Conservation (phyloP, 768 basidiomycete genomes). For the Sarcodon sp. region DNA sequence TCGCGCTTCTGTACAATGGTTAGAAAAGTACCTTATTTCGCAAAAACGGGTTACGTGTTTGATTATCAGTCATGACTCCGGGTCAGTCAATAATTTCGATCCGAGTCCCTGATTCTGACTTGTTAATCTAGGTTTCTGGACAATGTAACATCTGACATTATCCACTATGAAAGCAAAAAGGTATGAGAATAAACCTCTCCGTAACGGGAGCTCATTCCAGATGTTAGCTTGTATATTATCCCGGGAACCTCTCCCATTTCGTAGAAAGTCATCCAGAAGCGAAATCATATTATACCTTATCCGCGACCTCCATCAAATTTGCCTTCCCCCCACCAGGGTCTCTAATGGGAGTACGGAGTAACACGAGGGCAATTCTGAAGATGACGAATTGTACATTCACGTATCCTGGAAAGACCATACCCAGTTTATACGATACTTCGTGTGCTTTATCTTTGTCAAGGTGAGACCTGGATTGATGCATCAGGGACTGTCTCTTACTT, state of each 20-base stretch:
- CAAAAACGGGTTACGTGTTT: conserved; percentile 82
- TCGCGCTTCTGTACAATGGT: conserved; percentile 78
- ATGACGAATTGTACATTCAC: conserved; percentile 86
- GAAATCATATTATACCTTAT: conserved; percentile 92
- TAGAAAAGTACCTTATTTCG: conserved; percentile 75
- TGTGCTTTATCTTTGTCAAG: conserved; percentile 91
- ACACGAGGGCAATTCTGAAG: conserved; percentile 92
- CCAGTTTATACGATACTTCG: conserved; percentile 78
- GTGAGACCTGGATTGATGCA: conserved; percentile 21
- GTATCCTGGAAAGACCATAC: conserved; percentile 73
- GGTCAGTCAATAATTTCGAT: conserved; percentile 32
- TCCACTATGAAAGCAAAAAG: conserved; percentile 95
- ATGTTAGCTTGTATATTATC: conserved; percentile 78
- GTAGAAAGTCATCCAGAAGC: conserved; percentile 87
- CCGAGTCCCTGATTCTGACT: neutral
- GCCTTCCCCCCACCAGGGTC: conserved; percentile 92
- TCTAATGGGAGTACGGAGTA: conserved; percentile 93
- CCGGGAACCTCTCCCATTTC: conserved; percentile 83
- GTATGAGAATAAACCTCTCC: conserved; percentile 18
- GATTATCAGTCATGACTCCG: conserved; percentile 94
- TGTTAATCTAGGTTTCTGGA: conserved; percentile 63
- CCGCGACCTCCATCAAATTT: conserved; percentile 89
- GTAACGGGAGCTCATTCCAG: conserved; percentile 1
- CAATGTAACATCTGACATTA: conserved; percentile 91
- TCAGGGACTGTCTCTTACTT: conserved; percentile 7